Evolutionary conservation across 2,329 filamentous ascomycete genomes (phyloP).

Genomic region (Triangularia verruculosa): DNA sequence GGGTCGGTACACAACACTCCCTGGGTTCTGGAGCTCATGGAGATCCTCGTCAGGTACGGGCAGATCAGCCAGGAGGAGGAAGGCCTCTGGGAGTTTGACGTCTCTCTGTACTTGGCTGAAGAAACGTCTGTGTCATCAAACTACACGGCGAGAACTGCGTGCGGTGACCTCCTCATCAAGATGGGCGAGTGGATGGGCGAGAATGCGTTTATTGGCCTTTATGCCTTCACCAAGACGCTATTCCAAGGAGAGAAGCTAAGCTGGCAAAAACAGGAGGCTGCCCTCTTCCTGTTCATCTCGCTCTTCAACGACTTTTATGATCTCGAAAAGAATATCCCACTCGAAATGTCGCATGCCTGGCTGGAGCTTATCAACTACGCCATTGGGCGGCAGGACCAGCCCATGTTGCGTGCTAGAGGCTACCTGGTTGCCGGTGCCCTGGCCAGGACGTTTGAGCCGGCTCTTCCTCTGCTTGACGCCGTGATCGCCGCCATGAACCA

Average conservation of each 20-base stretch:
- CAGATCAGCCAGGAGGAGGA: slow-evolving; percentile 92
- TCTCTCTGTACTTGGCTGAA: slow-evolving; percentile 91
- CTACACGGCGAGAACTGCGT: slow-evolving; percentile 90
- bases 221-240: slow-evolving; percentile 70
- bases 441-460: slow-evolving; percentile 64
- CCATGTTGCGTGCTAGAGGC: slow-evolving; percentile 79
- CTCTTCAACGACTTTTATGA: slow-evolving; percentile 81
- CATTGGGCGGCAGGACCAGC: slow-evolving; percentile 65
- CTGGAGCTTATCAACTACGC: slow-evolving; percentile 77
- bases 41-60: slow-evolving; percentile 77
- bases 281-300: slow-evolving; percentile 81
- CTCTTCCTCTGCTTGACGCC: slow-evolving; percentile 64
- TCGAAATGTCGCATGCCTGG: slow-evolving; percentile 68
- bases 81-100: slow-evolving; percentile 93
- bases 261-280: slow-evolving; percentile 71
- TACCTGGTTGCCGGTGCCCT: slow-evolving; percentile 82
- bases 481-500: slow-evolving; percentile 72
- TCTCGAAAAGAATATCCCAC: slow-evolving; percentile 65
- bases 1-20: slow-evolving; percentile 60
- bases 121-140: slow-evolving; percentile 93
- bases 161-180: slow-evolving; percentile 88
- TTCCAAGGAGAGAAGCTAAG: slow-evolving; percentile 56
- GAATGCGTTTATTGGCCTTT: slow-evolving; percentile 73
- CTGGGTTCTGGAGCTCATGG: slow-evolving; percentile 88
- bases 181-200: slow-evolving; percentile 83